These are phyloP conservation scores for Plantago elongata DNA, from an alignment of 257 asterid species.

Conservation along the genomic window DNA sequence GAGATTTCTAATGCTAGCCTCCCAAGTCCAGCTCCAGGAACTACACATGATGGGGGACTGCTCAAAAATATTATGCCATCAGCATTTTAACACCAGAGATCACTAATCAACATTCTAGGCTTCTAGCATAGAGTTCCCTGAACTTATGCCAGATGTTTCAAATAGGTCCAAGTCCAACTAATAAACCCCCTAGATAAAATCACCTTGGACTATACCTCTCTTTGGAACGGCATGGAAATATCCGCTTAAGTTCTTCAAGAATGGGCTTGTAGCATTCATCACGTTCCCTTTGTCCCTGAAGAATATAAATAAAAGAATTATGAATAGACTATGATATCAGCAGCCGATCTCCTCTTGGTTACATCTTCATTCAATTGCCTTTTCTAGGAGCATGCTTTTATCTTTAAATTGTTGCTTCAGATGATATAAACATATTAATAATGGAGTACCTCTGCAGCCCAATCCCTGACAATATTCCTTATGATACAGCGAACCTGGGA, in stretches of 20 bases:
- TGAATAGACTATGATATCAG: not conserved
- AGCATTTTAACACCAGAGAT: slow-evolving; percentile 26
- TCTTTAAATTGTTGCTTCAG: not conserved
- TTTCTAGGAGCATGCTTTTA: not conserved
- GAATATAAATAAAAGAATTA: not conserved
- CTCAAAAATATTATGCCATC: slow-evolving; percentile 23
- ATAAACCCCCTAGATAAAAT: not conserved
- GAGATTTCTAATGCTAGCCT: slow-evolving; percentile 96
- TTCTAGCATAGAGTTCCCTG: too few species aligned
- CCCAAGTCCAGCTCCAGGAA: slow-evolving; percentile 99
- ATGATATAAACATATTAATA: not conserved
- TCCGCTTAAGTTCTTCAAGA: slow-evolving; percentile 67
- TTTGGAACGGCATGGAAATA: slow-evolving; percentile 60
- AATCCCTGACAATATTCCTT: slow-evolving; percentile 93
- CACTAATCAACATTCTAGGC: not conserved
- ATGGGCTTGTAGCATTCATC: slow-evolving; percentile 92
- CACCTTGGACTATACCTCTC: slow-evolving; percentile 38
- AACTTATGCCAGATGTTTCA: too few species aligned
- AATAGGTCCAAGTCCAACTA: not conserved
- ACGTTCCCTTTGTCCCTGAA: slow-evolving; percentile 86
- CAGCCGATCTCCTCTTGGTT: not conserved
- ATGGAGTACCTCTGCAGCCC: slow-evolving; percentile 84
- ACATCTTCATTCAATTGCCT: slow-evolving; percentile 8
- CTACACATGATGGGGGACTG: slow-evolving; percentile 89
- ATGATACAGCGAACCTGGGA: slow-evolving; percentile 89